phyloP scores from a whole-genome alignment of 805 yeast genomes.

The Cyberlindnera nakhonratchasimensis region DNA sequence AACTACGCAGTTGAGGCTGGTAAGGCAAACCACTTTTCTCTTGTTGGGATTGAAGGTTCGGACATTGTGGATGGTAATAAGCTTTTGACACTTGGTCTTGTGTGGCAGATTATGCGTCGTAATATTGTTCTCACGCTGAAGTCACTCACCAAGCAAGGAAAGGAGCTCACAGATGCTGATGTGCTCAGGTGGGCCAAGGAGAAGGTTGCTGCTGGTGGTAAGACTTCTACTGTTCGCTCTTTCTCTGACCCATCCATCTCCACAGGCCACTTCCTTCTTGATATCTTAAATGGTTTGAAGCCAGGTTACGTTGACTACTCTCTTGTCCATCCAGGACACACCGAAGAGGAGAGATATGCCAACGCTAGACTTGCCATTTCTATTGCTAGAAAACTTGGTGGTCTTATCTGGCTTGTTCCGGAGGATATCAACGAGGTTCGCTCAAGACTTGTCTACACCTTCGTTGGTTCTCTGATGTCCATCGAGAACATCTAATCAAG shows the following conservation, averaged over 20 bases:
- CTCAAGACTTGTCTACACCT: slow-evolving; percentile 87
- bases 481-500: slow-evolving; percentile 33
- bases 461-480: slow-evolving; percentile 93
- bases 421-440: slow-evolving; percentile 97
- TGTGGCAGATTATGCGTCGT: slow-evolving; percentile 98
- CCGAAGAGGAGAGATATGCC: slow-evolving; percentile 85
- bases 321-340: slow-evolving; percentile 73
- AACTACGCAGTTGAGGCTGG: slow-evolving; percentile 98
- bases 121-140: slow-evolving; percentile 84
- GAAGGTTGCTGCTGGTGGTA: slow-evolving; percentile 84
- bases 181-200: slow-evolving; percentile 93
- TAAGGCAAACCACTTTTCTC: slow-evolving; percentile 84
- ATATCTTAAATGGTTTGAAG: slow-evolving; percentile 86
- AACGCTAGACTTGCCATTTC: slow-evolving; percentile 97
- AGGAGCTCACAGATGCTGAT: slow-evolving; percentile 77
- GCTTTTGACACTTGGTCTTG: slow-evolving; percentile 84
- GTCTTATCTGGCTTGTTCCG: slow-evolving; percentile 98
- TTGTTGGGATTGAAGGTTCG: slow-evolving; percentile 97
- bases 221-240: slow-evolving; percentile 65
- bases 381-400: slow-evolving; percentile 96
- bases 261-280: slow-evolving; percentile 78
- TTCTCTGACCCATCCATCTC: slow-evolving; percentile 80
- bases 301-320: slow-evolving; percentile 98
- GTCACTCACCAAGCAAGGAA: slow-evolving; percentile 61
- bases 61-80: slow-evolving; percentile 94